Conservation (phyloP, 805 yeast species). For the Monosporozyma solicola region DNA sequence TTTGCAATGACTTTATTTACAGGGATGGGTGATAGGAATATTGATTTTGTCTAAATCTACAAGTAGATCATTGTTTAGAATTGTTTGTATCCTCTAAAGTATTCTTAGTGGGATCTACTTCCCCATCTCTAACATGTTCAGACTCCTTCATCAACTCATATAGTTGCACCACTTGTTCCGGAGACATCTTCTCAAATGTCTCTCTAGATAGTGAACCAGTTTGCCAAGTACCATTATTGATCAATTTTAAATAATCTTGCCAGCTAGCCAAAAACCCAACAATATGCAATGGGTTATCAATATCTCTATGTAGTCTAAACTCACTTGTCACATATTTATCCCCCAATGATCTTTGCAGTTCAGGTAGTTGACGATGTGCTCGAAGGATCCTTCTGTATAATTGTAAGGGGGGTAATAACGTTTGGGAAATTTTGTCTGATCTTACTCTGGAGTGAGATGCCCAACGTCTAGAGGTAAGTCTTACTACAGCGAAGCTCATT, state of each 20-base stretch:
- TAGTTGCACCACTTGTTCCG: slow-evolving; percentile 80
- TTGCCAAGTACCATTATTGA: slow-evolving; percentile 56
- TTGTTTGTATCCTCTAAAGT: not conserved
- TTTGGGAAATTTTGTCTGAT: not conserved
- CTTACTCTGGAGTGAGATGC: slow-evolving; percentile 14
- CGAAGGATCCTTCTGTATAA: slow-evolving; percentile 75
- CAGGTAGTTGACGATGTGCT: slow-evolving; percentile 65
- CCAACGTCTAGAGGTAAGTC: not conserved
- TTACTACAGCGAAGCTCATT: not conserved
- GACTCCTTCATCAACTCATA: slow-evolving; percentile 77
- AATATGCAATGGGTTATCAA: slow-evolving; percentile 86
- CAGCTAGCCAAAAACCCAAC: slow-evolving; percentile 90
- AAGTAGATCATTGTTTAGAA: not conserved
- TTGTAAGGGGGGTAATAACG: slow-evolving; percentile 72
- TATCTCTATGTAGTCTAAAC: slow-evolving; percentile 70
- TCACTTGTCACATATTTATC: slow-evolving; percentile 85
- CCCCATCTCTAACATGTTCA: slow-evolving; percentile 2
- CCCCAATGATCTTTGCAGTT: slow-evolving; percentile 67
- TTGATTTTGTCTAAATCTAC: not conserved
- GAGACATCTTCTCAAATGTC: slow-evolving; percentile 73
- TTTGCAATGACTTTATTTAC: not conserved
- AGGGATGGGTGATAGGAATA: not conserved
- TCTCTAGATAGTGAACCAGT: slow-evolving; percentile 51
- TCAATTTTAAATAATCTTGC: slow-evolving; percentile 71
- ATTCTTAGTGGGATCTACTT: not conserved